phyloP scores from a whole-genome alignment of 2,329 filamentous ascomycete species.

The Talaromyces sp. region DNA sequence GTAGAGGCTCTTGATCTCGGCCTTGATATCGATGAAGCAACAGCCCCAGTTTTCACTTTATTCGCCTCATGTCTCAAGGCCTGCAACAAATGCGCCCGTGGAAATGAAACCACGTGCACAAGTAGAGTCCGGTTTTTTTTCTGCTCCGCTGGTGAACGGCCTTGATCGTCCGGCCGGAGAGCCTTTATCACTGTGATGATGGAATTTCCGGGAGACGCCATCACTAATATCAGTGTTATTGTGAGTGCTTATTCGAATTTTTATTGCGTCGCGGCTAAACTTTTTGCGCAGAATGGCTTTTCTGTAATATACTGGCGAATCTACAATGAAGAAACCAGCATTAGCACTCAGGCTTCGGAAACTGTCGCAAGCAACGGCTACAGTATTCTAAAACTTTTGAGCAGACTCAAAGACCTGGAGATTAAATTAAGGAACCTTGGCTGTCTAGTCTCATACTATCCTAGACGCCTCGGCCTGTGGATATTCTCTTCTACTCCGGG shows the following conservation, averaged over 20 bases:
- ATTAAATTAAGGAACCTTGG: slow-evolving; percentile 29
- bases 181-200: slow-evolving; percentile 26
- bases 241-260: slow-evolving; percentile 23
- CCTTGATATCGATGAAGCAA: background rate
- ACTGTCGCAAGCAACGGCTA: slow-evolving; percentile 32
- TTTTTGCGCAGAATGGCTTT: slow-evolving; percentile 33
- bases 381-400: slow-evolving; percentile 32
- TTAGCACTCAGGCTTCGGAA: slow-evolving; percentile 20
- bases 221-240: slow-evolving; percentile 38
- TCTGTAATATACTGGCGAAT: slow-evolving; percentile 39
- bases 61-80: slow-evolving; percentile 5
- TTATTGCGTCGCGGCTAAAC: slow-evolving; percentile 16
- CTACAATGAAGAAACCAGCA: slow-evolving; percentile 32
- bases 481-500: slow-evolving; percentile 34
- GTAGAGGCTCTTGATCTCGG: background rate
- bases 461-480: slow-evolving; percentile 34
- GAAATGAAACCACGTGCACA: slow-evolving; percentile 30
- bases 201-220: slow-evolving; percentile 39
- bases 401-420: slow-evolving; percentile 35
- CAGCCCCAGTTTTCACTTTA: background rate
- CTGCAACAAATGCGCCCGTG: slow-evolving; percentile 12
- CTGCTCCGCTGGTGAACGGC: slow-evolving; percentile 19
- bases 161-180: slow-evolving; percentile 11
- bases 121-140: slow-evolving; percentile 18
- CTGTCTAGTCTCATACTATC: slow-evolving; percentile 33